These are phyloP conservation scores for Phaeotremella fagi DNA, from an alignment of 768 basidiomycete species.

Conservation along the genomic window DNA sequence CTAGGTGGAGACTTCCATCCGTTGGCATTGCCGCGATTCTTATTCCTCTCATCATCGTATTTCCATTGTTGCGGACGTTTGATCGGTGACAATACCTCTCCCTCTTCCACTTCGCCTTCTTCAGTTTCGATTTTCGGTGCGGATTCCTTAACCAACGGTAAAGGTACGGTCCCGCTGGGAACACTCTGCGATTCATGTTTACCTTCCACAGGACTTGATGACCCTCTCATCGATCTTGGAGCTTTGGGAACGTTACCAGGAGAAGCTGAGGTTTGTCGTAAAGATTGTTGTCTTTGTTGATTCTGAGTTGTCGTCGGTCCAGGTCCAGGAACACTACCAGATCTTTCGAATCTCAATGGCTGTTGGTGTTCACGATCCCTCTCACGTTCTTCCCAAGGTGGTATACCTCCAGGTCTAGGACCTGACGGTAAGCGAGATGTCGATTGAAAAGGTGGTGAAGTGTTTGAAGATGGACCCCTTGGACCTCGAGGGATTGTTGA, in stretches of 20 bases:
- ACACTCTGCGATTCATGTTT: neutral
- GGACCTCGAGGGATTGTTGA: neutral
- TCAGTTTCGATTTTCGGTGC: neutral
- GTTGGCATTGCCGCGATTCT: neutral
- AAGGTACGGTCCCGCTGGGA: neutral
- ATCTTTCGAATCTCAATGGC: neutral
- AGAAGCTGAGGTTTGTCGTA: neutral
- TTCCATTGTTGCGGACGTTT: neutral
- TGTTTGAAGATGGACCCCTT: neutral
- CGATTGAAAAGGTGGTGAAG: neutral
- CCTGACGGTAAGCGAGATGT: neutral
- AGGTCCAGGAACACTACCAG: neutral
- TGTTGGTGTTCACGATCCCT: neutral
- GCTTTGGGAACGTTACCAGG: neutral
- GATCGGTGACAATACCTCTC: neutral
- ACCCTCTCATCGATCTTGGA: neutral
- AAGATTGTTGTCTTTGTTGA: neutral
- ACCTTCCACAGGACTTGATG: neutral
- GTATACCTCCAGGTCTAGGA: neutral
- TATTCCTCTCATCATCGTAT: neutral
- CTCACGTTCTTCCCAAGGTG: neutral
- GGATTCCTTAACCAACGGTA: neutral
- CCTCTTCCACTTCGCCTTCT: neutral
- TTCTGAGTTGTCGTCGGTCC: neutral
- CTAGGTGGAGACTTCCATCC: neutral